phyloP scores from a whole-genome alignment of 1,284 basidiomycete genomes.

The Wolfiporia cocos region DNA sequence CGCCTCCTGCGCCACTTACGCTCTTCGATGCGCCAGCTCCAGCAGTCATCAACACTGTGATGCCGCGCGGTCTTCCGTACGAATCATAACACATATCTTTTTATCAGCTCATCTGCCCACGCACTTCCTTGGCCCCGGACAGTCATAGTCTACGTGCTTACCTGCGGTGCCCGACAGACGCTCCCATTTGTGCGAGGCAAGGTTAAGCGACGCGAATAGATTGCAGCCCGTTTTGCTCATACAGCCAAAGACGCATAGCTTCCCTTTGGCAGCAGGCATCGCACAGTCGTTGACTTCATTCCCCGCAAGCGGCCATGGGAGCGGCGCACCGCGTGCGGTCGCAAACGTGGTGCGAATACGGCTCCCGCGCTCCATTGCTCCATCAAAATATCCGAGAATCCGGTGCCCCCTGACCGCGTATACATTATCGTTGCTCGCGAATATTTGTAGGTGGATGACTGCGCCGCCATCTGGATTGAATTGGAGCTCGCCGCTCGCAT shows the following conservation, averaged over 20 bases:
- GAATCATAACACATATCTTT: constrained; percentile 30
- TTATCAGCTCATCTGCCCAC: constrained; percentile 28
- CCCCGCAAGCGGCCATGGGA: constrained; percentile 22
- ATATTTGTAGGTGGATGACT: constrained; percentile 21
- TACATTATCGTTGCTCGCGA: constrained; percentile 26
- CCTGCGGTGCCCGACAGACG: constrained; percentile 13
- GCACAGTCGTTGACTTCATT: constrained; percentile 19
- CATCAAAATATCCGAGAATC: constrained; percentile 28
- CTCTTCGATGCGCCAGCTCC: constrained; percentile 32
- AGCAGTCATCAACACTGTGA: constrained; percentile 34
- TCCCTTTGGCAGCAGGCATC: constrained; percentile 21
- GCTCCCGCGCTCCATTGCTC: constrained; percentile 25
- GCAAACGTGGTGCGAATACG: constrained; percentile 24
- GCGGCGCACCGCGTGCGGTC: constrained; percentile 9
- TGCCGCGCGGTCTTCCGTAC: constrained; percentile 29
- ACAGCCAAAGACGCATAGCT: constrained; percentile 25
- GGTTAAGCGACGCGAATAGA: constrained; percentile 20
- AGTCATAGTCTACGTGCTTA: constrained; percentile 9
- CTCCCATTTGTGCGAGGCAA: constrained; percentile 17
- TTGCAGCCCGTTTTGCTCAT: constrained; percentile 18
- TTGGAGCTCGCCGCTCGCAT: constrained; percentile 24
- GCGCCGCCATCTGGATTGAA: constrained; percentile 17
- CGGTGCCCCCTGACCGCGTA: constrained; percentile 26
- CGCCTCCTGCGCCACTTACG: constrained; percentile 32
- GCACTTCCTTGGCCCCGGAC: constrained; percentile 26